Evolutionary conservation across 2,329 filamentous ascomycete genomes (phyloP), one percentile per base, ranked within the genome.

Genomic region (Calonectria leucothoes): DNA sequence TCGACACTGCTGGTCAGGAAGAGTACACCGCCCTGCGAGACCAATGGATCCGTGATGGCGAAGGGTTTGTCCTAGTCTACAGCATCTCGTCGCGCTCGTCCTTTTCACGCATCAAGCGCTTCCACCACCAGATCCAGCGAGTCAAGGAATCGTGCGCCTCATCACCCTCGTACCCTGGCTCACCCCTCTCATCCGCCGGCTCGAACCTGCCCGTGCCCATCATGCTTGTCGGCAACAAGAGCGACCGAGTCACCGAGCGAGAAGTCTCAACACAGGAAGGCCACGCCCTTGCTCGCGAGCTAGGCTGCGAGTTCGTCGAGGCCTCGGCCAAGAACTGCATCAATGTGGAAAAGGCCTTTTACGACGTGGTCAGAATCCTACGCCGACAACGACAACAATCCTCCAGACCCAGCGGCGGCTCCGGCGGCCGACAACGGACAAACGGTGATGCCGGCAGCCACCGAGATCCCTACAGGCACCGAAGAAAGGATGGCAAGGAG

Each of bases 221-320:
- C 81, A 98, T 99, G 97, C 90, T 99, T 35, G 97, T 99, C 42
- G 97, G 97, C 78, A 98, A 99, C 89, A 99, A 99, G 88, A 98
- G 95, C 86, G 97, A 99, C 86, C 91, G 97, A 81, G 95, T 98
- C 59, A 98, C 96, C 33, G 97, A 98, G 86, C 92, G 97, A 77
- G 96, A 98, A 82, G 97, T 98, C 4, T 98, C 96, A 3, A 98
- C 96, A 65, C 97, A 98, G 85, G 97, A 99, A 86, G 97, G 97
- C 20, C 94, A 95, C 78, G 95, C 96, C 66, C 88, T 98, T 48
- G 96, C 97, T 69, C 94, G 96, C 81, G 95, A 98, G 81, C 88
- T 99, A 48, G 95, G 95, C 75, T 98, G 97, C 86, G 96, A 98
- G 80, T 98, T 98, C 81, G 95, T 98, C 79, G 96, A 98, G 85